Conservation (phyloP, 257 asterid genomes). For the Linaria vulgaris region DNA sequence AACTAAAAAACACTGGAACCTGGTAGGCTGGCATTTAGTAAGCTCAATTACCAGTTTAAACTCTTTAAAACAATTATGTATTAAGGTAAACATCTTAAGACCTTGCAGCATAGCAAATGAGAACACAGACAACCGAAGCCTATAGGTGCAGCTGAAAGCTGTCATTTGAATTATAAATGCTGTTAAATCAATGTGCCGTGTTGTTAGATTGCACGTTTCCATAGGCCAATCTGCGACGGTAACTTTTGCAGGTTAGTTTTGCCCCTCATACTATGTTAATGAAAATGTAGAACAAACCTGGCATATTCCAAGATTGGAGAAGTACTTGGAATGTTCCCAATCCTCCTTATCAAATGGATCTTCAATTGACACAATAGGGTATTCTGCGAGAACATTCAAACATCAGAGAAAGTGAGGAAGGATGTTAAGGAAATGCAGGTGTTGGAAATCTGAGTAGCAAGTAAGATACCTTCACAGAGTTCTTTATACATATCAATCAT, state of each 20-base stretch:
- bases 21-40: not conserved
- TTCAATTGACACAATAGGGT: constrained; percentile 89
- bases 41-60: not conserved
- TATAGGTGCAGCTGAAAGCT: constrained; percentile 4
- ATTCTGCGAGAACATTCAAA: constrained; percentile 47
- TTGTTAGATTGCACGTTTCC: constrained; percentile 2
- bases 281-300: constrained; percentile 59
- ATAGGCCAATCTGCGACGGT: not conserved
- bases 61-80: not conserved
- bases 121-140: constrained; percentile 8
- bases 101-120: constrained; percentile 9
- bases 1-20: not conserved
- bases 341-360: constrained; percentile 99
- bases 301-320: constrained; percentile 73
- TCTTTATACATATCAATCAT: constrained; percentile 85
- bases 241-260: constrained; percentile 22
- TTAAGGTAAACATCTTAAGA: not conserved
- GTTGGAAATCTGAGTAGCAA: constrained; percentile 11
- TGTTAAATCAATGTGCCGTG: not conserved
- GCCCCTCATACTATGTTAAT: constrained; percentile 21
- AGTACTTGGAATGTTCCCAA: constrained; percentile 85
- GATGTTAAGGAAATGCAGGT: constrained; percentile 12
- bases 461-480: constrained; percentile 69
- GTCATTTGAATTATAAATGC: constrained; percentile 9
- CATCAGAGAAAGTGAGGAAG: constrained; percentile 19